Evolutionary conservation across 2,329 filamentous ascomycete species (phyloP), one percentile per base, ranked within the genome.

Genomic region (Fusarium sp.): DNA sequence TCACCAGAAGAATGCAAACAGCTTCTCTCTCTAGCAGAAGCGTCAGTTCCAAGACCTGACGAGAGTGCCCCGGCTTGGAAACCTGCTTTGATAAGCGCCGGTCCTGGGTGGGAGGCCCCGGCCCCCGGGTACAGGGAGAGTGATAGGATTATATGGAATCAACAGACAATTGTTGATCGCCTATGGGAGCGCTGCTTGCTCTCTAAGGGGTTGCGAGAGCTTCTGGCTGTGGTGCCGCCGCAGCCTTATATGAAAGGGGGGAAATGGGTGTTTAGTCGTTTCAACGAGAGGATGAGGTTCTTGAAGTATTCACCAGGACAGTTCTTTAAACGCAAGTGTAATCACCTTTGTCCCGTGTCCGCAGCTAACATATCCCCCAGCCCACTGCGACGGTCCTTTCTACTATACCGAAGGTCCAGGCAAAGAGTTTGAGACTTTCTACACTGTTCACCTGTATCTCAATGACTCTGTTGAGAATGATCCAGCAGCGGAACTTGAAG

Each of bases 71-170:
- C 72, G 10, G 80, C 83, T 3, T 95, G 93, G 93, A 84, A 86
- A 55, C 88, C 89, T 4, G 93, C 93, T 0, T 85, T 93, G 79
- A 85, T 95, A 63, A 92, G 92, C 77, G 79, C 89, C 29, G 92
- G 92, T 10, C 80, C 80, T 9, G 92, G 92, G 7, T 83, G 79
- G 63, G 90, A 95, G 80, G 80, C 84, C 6, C 79, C 85, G 8
- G 73, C 73, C 3, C 83, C 86, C 3, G 86, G 89, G 14, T 88
- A 89, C 54, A 86, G 93, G 21, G 91, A 93, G 68, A 91, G 91
- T 75, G 91, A 91, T n/a, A 87, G 93, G 7, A 93, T 95, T 71
- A 91, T 96, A 73, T 93, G 90, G 88, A 92, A 96, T 77, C 82
- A 87, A 19, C 83, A 86, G 54, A 87, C 88, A 3, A 73, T 95